Evolutionary conservation across 768 basidiomycete genomes (phyloP).

Genomic region (Pisolithus sp.): DNA sequence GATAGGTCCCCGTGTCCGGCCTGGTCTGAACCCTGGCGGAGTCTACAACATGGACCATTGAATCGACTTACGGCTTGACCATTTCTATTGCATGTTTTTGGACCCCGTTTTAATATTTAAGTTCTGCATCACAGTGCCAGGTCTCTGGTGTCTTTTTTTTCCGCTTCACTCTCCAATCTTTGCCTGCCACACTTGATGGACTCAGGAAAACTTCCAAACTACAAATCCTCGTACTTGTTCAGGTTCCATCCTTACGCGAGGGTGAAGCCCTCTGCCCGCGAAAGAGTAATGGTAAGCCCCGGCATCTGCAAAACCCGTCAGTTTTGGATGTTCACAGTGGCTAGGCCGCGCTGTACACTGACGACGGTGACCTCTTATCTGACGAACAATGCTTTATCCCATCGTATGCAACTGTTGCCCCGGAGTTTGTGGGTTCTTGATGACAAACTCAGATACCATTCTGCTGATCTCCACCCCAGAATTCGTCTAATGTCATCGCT

Average conservation of each 20-base stretch:
- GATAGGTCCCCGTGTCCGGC: no score
- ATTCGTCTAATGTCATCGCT: no score
- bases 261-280: conserved; percentile 2
- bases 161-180: neutral
- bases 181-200: neutral
- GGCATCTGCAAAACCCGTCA: neutral
- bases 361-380: neutral
- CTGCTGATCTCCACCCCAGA: no score
- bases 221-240: conserved; percentile 5
- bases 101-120: neutral
- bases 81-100: neutral
- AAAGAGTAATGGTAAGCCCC: conserved; percentile 1
- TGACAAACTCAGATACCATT: neutral
- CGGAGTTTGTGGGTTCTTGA: neutral
- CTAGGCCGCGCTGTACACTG: neutral
- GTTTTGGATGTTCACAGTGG: neutral
- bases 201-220: conserved; percentile 3
- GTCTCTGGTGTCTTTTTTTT: neutral
- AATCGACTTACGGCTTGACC: neutral
- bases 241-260: conserved; percentile 10
- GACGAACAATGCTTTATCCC: neutral
- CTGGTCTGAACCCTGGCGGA: no score
- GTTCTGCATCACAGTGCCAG: neutral
- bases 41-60: no score
- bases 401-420: no score